These are phyloP conservation scores for Begonia masoniana DNA, from an alignment of 306 rosid species.

Conservation along the genomic window DNA sequence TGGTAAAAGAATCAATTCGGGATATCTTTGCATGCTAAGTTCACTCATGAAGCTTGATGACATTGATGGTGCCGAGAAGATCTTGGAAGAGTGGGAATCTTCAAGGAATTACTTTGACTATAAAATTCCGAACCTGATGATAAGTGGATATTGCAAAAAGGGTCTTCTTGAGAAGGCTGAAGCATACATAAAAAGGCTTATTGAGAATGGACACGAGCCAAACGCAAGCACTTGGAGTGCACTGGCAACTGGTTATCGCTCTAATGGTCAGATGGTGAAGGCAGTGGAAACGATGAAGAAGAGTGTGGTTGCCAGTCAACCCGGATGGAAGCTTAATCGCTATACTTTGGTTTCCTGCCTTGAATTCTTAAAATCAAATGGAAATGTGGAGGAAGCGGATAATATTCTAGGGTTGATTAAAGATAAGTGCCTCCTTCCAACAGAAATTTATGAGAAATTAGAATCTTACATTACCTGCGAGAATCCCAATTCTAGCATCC, in stretches of 20 bases:
- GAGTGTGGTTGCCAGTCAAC: conserved; percentile 16
- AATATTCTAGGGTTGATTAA: conserved; percentile 25
- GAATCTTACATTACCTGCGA: conserved; percentile 22
- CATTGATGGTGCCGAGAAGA: conserved; percentile 45
- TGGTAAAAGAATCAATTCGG: conserved; percentile 9
- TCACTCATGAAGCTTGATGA: conserved; percentile 56
- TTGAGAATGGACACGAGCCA: conserved; percentile 31
- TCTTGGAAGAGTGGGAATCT: conserved; percentile 61
- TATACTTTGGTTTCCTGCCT: conserved; percentile 30
- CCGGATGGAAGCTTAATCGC: conserved; percentile 18
- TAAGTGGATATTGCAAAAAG: conserved; percentile 38
- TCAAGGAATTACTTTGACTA: conserved; percentile 19
- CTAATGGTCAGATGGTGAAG: conserved; percentile 33
- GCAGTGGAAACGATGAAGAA: conserved; percentile 48
- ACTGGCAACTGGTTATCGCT: conserved; percentile 32
- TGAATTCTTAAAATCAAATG: conserved; percentile 43
- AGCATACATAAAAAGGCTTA: conserved; percentile 26
- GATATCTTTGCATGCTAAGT: conserved; percentile 37
- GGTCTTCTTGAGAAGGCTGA: conserved; percentile 46
- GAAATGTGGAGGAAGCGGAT: conserved; percentile 28
- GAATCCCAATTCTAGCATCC: conserved; percentile 13
- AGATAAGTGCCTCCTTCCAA: conserved; percentile 13
- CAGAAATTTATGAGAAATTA: conserved; percentile 15
- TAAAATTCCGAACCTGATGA: conserved; percentile 40
- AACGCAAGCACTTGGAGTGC: conserved; percentile 32